Evolutionary conservation across 176 grass and related monocot species (phyloP).

Genomic region (Aegilops longissima): DNA sequence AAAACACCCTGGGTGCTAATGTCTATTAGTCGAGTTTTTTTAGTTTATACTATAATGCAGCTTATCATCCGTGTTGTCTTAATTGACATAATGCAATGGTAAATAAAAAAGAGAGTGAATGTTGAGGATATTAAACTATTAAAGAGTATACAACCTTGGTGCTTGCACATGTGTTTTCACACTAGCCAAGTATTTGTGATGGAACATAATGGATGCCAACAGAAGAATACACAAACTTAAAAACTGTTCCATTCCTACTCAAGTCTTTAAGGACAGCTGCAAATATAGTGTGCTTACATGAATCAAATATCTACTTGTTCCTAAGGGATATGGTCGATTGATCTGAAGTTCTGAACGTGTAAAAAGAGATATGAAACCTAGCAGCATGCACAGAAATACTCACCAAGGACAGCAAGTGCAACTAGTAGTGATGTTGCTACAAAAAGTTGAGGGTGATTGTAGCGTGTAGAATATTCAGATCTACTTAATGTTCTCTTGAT

Average conservation of each 20-base stretch:
- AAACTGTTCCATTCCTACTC: neutral
- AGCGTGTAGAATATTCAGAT: conserved; percentile 36
- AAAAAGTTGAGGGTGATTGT: conserved; percentile 41
- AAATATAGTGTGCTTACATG: neutral
- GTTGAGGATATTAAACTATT: neutral
- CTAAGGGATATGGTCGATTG: neutral
- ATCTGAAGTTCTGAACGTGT: conserved; percentile 24
- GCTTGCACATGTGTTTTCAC: neutral
- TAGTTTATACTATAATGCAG: neutral
- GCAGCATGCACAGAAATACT: conserved; percentile 34
- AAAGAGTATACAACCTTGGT: neutral
- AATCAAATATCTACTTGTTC: neutral
- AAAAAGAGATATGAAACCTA: conserved; percentile 17
- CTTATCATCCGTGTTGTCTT: neutral
- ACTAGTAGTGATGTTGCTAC: conserved; percentile 44
- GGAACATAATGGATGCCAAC: neutral
- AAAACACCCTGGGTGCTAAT: neutral
- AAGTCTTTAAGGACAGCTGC: neutral
- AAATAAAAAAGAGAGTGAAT: neutral
- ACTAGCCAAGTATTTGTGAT: neutral
- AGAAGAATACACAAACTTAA: neutral
- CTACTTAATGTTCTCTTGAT: conserved; percentile 42
- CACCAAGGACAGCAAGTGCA: conserved; percentile 55
- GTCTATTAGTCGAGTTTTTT: neutral
- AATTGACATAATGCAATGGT: neutral